phyloP scores from a whole-genome alignment of 495 filamentous ascomycete genomes.

The Talaromyces nanjingensis region DNA sequence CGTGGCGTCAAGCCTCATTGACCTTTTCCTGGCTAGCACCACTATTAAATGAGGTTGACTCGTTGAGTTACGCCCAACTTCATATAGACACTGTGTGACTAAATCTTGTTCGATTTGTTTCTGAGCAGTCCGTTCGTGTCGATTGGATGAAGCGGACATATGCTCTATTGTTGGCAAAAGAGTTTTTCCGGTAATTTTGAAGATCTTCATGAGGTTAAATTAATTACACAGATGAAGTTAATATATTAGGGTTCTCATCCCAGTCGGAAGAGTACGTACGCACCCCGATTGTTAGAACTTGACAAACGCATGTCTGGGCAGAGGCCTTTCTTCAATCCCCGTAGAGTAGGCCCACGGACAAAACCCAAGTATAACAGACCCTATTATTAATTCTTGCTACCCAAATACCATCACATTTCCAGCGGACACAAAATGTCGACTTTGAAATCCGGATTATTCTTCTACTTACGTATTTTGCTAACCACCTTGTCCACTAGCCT shows the following conservation, averaged over 20 bases:
- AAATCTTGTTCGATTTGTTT: background rate
- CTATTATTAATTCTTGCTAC: background rate
- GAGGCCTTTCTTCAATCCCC: background rate
- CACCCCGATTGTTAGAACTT: no score
- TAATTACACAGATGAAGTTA: background rate
- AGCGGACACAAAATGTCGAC: background rate
- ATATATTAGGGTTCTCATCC: background rate
- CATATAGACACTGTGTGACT: background rate
- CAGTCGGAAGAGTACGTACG: background rate
- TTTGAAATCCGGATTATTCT: background rate
- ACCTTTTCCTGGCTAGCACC: background rate
- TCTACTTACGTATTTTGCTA: background rate
- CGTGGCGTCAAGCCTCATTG: background rate
- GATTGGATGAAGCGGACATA: background rate
- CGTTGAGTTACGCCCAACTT: background rate
- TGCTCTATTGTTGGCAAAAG: background rate
- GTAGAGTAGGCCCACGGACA: background rate
- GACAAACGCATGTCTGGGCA: no score
- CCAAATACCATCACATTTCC: background rate
- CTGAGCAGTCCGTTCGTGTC: background rate
- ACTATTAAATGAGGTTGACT: background rate
- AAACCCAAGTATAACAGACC: background rate
- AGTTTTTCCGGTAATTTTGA: background rate
- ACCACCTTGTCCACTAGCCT: background rate
- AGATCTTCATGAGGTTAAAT: background rate